Conservation (phyloP, 495 filamentous ascomycete genomes). For the Talaromyces ruber region DNA sequence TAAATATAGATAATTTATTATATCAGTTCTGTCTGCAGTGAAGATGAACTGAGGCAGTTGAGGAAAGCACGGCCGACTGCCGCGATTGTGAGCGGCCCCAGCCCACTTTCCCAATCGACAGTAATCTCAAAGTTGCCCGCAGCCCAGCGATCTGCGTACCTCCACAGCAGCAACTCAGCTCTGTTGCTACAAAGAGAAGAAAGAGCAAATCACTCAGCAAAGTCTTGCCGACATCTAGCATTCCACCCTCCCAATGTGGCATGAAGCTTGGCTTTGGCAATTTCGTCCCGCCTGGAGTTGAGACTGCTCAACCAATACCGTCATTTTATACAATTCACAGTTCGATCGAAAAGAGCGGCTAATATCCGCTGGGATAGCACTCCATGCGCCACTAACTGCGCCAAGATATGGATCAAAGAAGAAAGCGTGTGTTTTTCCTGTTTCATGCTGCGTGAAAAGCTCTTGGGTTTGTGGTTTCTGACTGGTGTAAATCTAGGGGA, state of each 20-base stretch:
- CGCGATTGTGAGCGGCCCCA: neutral
- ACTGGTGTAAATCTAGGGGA: slow-evolving; percentile 51
- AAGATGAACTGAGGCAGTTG: neutral
- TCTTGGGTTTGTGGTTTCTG: slow-evolving; percentile 14
- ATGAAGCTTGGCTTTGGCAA: slow-evolving; percentile 29
- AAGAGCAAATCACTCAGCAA: neutral
- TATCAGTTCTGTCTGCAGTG: neutral
- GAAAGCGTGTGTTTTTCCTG: slow-evolving; percentile 56
- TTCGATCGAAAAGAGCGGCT: neutral
- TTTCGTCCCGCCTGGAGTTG: slow-evolving; percentile 21
- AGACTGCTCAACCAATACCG: neutral
- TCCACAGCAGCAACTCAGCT: neutral
- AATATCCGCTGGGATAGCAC: neutral
- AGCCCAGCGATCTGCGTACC: neutral
- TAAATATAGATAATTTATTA: neutral
- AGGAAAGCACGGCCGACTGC: neutral
- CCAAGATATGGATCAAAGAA: slow-evolving; percentile 65
- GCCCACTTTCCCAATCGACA: neutral
- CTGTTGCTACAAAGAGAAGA: neutral
- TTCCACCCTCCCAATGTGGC: slow-evolving; percentile 28
- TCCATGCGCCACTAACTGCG: slow-evolving; percentile 32
- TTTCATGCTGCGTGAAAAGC: neutral
- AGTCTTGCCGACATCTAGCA: neutral
- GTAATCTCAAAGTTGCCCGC: neutral
- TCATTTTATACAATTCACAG: neutral